Base-by-base conservation (phyloP, 2,329 filamentous ascomycete genomes). In the Alternaria conjuncta region DNA sequence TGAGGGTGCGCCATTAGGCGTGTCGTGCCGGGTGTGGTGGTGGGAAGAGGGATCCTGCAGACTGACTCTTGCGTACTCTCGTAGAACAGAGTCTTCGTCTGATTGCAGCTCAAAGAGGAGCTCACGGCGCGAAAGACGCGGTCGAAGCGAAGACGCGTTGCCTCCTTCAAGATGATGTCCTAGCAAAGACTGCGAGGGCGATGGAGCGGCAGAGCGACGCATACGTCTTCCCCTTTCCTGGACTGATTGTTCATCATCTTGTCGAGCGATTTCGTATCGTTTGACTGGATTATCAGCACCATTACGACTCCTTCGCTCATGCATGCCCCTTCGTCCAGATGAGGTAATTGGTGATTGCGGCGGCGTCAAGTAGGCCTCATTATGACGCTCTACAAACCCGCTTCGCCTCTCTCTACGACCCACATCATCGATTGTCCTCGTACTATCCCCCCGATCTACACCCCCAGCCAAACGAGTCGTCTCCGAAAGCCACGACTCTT, bases 1-100 rank as follows among this genome's bases (percentile, higher is more conserved):
- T 23, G 49, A 51, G 12, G 18, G 6, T 21, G 28, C 28, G 20
- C 21, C 18, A 20, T 15, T 23, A 10, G 13, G 15, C 9, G 11
- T 28, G 9, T 5, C 32, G 15, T 11, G 11, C 7, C 7, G 53
- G 12, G 21, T 15, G 2, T 21, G n/a, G 21, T 44, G 32, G 36
- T 26, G 53, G 11, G 32, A 12, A 13, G 4, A 15, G 21, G 53
- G 53, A 2, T 50, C 45, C 2, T 44, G 30, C 5, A 60, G 50
- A 20, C 44, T 60, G 45, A 55, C 21, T 18, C 46, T 32, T 11
- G 56, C 56, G 36, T 60, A 55, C 36, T 60, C 61, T 21, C 51
- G 50, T 6, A 56, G 53, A 3, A 60, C n/a, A 9, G 61, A 50
- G 13, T 63, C 61, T 4, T 55, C 36, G 23, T 60, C 56, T 21